A percentile compares a stretch with the other conserved stretches of the same genome.
Evolutionary conservation across 495 filamentous ascomycete genomes (phyloP).

Genomic region (Baudoinia panamericana): DNA sequence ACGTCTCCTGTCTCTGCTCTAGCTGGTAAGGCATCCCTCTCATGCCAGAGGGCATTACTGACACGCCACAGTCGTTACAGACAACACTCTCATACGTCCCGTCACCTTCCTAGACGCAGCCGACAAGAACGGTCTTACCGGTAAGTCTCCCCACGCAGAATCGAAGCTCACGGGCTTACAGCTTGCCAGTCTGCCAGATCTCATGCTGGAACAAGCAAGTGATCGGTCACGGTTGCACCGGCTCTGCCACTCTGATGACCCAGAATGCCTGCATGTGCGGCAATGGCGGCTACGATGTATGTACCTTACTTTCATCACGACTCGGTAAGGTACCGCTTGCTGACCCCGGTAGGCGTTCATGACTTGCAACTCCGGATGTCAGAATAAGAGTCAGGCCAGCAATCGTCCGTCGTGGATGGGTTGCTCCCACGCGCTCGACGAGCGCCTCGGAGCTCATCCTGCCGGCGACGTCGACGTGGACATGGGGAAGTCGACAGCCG

Average conservation of each 20-base stretch:
- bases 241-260: not conserved
- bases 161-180: not conserved
- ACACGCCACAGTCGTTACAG: no score
- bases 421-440: conserved; percentile 1
- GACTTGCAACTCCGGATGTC: not conserved
- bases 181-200: not conserved
- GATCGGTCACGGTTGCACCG: not conserved
- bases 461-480: no score
- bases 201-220: not conserved
- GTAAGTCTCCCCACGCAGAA: not conserved
- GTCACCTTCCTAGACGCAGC: no score
- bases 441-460: conserved; percentile 1
- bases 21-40: no score
- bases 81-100: no score
- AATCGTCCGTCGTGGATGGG: not conserved
- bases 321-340: no score
- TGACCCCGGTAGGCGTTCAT: not conserved
- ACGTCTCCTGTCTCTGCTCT: no score
- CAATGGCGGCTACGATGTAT: not conserved
- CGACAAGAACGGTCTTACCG: not conserved
- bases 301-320: no score
- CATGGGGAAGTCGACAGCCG: no score
- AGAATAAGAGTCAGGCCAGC: no score
- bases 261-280: not conserved
- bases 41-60: no score